These are phyloP conservation scores for Aspergillus sp. DNA, from an alignment of 2,329 filamentous ascomycete species.

Conservation along the genomic window DNA sequence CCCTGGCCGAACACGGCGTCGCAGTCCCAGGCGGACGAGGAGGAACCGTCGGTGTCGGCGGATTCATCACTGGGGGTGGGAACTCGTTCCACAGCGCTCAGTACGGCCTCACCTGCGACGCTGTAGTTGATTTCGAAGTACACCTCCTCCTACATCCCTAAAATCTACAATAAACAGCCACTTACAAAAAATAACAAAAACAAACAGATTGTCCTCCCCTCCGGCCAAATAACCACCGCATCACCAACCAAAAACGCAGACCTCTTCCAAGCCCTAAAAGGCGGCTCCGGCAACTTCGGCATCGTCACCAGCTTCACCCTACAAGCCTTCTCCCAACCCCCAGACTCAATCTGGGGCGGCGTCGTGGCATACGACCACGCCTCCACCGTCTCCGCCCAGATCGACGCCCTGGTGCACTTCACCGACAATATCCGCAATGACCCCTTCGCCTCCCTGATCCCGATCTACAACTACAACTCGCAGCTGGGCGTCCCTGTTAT, in stretches of 20 bases:
- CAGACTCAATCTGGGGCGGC: not conserved
- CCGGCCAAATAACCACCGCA: not conserved
- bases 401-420: constrained; percentile 17
- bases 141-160: not conserved
- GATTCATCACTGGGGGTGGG: not conserved
- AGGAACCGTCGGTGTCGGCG: not conserved
- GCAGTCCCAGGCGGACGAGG: not conserved
- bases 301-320: constrained; percentile 1
- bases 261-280: not conserved
- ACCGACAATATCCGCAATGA: constrained; percentile 15
- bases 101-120: not conserved
- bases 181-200: not conserved
- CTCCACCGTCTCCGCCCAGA: constrained; percentile 7
- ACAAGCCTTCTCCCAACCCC: not conserved
- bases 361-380: not conserved
- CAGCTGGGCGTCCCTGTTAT: constrained; percentile 15
- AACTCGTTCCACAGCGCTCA: not conserved
- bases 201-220: not conserved
- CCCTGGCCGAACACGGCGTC: not conserved
- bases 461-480: constrained; percentile 37
- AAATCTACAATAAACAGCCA: not conserved
- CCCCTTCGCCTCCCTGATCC: constrained; percentile 31
- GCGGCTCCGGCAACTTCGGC: constrained; percentile 1
- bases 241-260: not conserved
- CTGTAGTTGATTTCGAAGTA: not conserved